Evolutionary conservation across 2,329 filamentous ascomycete genomes (phyloP).

Genomic region (Colletotrichum theobromicola): DNA sequence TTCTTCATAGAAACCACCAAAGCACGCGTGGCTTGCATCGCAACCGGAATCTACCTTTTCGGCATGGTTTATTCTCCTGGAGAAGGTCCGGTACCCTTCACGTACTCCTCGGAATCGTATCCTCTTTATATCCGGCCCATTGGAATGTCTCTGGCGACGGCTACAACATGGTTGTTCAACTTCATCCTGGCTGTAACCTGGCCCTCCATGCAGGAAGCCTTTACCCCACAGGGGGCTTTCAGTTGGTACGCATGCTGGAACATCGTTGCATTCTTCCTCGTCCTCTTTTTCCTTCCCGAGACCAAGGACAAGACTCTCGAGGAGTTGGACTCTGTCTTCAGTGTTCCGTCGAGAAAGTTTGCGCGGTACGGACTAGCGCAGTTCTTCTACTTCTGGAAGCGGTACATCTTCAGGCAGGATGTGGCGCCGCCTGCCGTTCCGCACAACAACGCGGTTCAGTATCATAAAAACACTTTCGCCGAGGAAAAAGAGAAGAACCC

Average conservation of each 20-base stretch:
- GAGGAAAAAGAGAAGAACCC: neutral
- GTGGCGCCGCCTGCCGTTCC: slow-evolving; percentile 19
- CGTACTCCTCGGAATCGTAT: slow-evolving; percentile 71
- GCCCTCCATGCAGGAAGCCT: slow-evolving; percentile 48
- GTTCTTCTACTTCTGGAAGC: slow-evolving; percentile 27
- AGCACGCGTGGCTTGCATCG: slow-evolving; percentile 48
- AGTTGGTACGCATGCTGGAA: slow-evolving; percentile 57
- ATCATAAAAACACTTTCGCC: neutral
- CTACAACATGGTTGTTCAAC: slow-evolving; percentile 56
- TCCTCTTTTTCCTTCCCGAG: slow-evolving; percentile 47
- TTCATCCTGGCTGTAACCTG: slow-evolving; percentile 49
- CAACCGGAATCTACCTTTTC: slow-evolving; percentile 55
- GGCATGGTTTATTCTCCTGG: slow-evolving; percentile 61
- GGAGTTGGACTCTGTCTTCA: slow-evolving; percentile 38
- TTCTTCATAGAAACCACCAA: slow-evolving; percentile 46
- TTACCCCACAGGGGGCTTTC: slow-evolving; percentile 53
- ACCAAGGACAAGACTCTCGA: slow-evolving; percentile 51
- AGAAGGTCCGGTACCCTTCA: slow-evolving; percentile 68
- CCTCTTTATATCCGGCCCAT: slow-evolving; percentile 66
- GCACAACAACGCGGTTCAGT: neutral
- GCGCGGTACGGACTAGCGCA: slow-evolving; percentile 26
- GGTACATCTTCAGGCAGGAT: slow-evolving; percentile 23
- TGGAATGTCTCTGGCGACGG: slow-evolving; percentile 64
- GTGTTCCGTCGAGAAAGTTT: neutral
- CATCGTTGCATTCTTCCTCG: slow-evolving; percentile 47